These are phyloP conservation scores for Mycena crocata DNA, from an alignment of 768 basidiomycete species.

Conservation along the genomic window DNA sequence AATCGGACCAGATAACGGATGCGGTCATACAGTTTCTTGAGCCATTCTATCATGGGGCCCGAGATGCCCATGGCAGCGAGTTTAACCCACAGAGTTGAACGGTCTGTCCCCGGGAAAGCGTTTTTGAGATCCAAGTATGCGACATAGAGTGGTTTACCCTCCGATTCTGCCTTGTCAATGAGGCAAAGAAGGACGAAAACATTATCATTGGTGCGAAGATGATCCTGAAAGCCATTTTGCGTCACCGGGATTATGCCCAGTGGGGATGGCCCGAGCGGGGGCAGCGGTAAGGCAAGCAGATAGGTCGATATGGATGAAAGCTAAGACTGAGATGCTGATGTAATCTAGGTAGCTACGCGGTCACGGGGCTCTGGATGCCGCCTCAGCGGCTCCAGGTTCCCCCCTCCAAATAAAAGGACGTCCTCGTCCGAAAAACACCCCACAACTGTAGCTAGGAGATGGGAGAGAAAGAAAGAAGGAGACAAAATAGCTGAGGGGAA, in stretches of 20 bases:
- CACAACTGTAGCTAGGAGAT: background rate
- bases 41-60: background rate
- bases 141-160: background rate
- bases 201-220: background rate
- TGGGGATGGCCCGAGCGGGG: too few species aligned
- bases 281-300: too few species aligned
- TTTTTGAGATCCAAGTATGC: background rate
- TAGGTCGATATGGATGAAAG: too few species aligned
- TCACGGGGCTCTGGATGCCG: too few species aligned
- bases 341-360: too few species aligned
- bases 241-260: background rate
- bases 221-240: background rate
- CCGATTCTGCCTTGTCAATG: too few species aligned
- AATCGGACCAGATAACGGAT: background rate
- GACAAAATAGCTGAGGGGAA: background rate
- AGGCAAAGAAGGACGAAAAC: background rate
- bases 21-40: background rate
- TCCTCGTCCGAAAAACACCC: background rate
- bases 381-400: too few species aligned
- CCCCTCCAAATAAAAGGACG: background rate
- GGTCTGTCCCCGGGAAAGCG: too few species aligned
- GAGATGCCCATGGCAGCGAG: background rate
- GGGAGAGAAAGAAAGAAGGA: background rate
- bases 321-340: too few species aligned
- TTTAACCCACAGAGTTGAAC: background rate